Evolutionary conservation across 73 alveolate genomes (phyloP), one percentile per base, ranked within the genome.

Genomic region (Paramecium tetraurelia): DNA sequence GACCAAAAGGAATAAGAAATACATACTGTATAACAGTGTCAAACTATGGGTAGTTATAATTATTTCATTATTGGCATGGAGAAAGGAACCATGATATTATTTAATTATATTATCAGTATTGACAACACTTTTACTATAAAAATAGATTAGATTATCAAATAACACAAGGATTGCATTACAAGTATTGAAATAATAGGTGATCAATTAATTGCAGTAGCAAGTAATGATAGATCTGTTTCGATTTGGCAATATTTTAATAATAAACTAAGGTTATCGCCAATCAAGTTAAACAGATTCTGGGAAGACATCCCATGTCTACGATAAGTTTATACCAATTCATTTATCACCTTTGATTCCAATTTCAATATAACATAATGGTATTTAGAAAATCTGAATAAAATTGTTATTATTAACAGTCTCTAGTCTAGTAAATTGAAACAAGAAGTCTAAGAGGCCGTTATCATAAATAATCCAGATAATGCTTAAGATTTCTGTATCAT

Each of bases 201-300:
- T 80, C 38, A 80, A 27, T 11, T 41, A 1, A 21, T 80, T 72
- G 86, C 86, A 4, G 75, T 80, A 6, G 72, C 76, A 24, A 80
- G 90, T 44, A 80, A 80, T 80, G 90, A 80, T 80, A 40, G 90
- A 43, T 80, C 90, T 11, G 46, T 80, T n/a, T 14, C 76, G 0
- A 22, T 80, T 18, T 80, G 90, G 90, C 7, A 41, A 40, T 80
- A 18, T 21, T 41, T 22, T 24, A 80, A 80, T 48, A 48, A 41
- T 44, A 80, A 80, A 27, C 31, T 46, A 4, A 80, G 22, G 14
- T 80, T 80, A 80, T 80, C 43, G 29, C 70, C 70, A 24, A 80
- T 48, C 27, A 80, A 80, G 21, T 5, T 80, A 4, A 80, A 80
- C 18, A 80, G 90, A 24, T 80, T 80, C 31, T 80, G 90, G 90